These are phyloP conservation scores for Priceomyces haplophilus DNA, from an alignment of 805 yeast species.

Conservation along the genomic window DNA sequence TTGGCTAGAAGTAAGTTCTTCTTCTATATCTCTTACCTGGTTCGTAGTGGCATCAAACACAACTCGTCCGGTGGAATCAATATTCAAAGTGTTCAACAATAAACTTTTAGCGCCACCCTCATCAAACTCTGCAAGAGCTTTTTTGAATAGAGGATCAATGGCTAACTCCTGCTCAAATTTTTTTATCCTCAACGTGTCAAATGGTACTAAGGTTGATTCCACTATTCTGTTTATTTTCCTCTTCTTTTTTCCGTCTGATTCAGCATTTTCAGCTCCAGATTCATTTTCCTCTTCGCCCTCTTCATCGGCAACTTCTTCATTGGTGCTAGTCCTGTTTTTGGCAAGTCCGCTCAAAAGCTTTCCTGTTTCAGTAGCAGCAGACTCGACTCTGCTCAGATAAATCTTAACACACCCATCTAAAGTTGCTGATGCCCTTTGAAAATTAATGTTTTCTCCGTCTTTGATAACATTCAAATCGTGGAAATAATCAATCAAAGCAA, in stretches of 20 bases:
- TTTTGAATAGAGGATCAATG: slow-evolving; percentile 28
- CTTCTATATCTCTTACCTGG: slow-evolving; percentile 5
- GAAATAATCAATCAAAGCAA: slow-evolving; percentile 88
- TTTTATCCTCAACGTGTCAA: slow-evolving; percentile 8
- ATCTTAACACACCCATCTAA: slow-evolving; percentile 38
- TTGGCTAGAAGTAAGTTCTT: slow-evolving; percentile 7
- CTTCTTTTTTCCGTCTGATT: slow-evolving; percentile 18
- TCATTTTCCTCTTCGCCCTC: slow-evolving; percentile 19
- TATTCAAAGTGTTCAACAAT: slow-evolving; percentile 22
- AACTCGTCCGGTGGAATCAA: slow-evolving; percentile 24
- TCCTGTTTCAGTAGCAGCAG: slow-evolving; percentile 37
- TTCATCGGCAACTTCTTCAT: slow-evolving; percentile 20
- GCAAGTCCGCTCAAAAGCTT: slow-evolving; percentile 29
- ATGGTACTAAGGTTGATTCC: slow-evolving; percentile 33
- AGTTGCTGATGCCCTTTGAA: slow-evolving; percentile 34
- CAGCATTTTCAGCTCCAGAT: slow-evolving; percentile 13
- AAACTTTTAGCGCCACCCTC: slow-evolving; percentile 32
- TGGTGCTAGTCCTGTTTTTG: slow-evolving; percentile 14
- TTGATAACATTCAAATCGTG: slow-evolving; percentile 73
- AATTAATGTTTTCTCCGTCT: slow-evolving; percentile 57
- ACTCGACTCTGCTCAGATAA: slow-evolving; percentile 34
- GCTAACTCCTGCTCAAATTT: slow-evolving; percentile 26
- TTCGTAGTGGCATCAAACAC: slow-evolving; percentile 13
- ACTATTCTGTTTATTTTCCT: slow-evolving; percentile 31
- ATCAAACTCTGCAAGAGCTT: slow-evolving; percentile 28